These are phyloP conservation scores for Hypoxylon fuscum DNA, from an alignment of 495 filamentous ascomycete species.

Conservation along the genomic window DNA sequence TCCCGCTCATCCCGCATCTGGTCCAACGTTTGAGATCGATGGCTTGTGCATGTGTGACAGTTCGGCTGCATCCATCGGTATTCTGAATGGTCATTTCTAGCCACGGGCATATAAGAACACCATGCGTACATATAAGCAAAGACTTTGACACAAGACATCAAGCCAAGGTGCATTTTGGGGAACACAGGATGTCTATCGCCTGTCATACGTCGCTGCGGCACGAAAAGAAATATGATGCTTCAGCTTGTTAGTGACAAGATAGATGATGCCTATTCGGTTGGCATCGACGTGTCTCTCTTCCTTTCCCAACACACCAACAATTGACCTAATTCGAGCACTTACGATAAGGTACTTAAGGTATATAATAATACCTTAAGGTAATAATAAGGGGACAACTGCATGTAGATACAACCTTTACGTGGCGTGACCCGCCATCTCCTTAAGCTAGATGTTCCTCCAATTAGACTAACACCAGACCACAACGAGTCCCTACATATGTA, in stretches of 20 bases:
- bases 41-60: slow-evolving; percentile 35
- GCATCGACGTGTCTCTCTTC: slow-evolving; percentile 23
- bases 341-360: no score
- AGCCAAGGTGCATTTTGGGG: slow-evolving; percentile 15
- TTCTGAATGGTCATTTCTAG: slow-evolving; percentile 18
- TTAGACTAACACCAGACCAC: no score
- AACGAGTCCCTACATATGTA: no score
- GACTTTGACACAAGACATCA: slow-evolving; percentile 16
- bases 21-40: slow-evolving; percentile 37
- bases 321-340: slow-evolving; percentile 13
- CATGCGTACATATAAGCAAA: slow-evolving; percentile 4
- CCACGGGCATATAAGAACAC: slow-evolving; percentile 27
- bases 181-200: slow-evolving; percentile 12
- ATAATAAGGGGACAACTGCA: not conserved
- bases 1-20: slow-evolving; percentile 38
- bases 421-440: not conserved
- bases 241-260: slow-evolving; percentile 20
- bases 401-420: not conserved
- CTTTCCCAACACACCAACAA: slow-evolving; percentile 34
- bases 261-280: slow-evolving; percentile 26
- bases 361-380: no score
- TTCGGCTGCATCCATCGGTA: slow-evolving; percentile 41
- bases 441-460: not conserved
- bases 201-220: slow-evolving; percentile 27
- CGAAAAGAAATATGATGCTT: slow-evolving; percentile 24